Evolutionary conservation across 2,329 filamentous ascomycete genomes (phyloP).

Genomic region (Penicillium sp.): DNA sequence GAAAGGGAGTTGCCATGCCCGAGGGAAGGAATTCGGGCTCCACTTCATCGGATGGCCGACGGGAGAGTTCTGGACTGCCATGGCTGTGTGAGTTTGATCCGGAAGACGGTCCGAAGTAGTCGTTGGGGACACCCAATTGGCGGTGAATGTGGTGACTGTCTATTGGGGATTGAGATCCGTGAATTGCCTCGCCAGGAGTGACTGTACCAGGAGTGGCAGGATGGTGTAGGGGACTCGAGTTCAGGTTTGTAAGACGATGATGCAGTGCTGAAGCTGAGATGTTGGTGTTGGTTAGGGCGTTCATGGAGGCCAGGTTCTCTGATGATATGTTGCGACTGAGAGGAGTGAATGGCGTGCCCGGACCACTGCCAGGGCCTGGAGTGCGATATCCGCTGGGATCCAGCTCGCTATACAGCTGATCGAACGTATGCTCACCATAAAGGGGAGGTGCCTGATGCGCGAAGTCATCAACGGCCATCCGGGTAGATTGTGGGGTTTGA

Average conservation of each 20-base stretch:
- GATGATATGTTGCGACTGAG: constrained; percentile 69
- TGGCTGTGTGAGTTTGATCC: constrained; percentile 36
- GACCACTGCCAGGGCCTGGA: constrained; percentile 62
- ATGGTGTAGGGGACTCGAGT: constrained; percentile 32
- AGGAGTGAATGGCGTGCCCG: constrained; percentile 74
- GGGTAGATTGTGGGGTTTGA: constrained; percentile 53
- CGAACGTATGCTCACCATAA: constrained; percentile 85
- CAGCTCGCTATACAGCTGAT: constrained; percentile 85
- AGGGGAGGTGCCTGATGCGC: constrained; percentile 77
- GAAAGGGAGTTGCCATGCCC: constrained; percentile 43
- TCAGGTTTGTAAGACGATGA: constrained; percentile 60
- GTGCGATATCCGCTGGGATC: constrained; percentile 80
- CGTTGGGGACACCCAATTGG: constrained; percentile 27
- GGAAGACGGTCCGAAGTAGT: constrained; percentile 32
- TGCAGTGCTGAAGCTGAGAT: constrained; percentile 66
- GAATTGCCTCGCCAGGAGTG: constrained; percentile 20
- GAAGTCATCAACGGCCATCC: constrained; percentile 53
- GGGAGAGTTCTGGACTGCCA: constrained; percentile 40
- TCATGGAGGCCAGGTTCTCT: constrained; percentile 70
- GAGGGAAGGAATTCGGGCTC: constrained; percentile 47
- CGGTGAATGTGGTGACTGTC: constrained; percentile 25
- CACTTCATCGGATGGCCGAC: constrained; percentile 49
- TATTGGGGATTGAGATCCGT: constrained; percentile 17
- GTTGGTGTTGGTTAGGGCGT: constrained; percentile 51
- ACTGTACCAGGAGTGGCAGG: constrained; percentile 4